Evolutionary conservation across 2,329 filamentous ascomycete species (phyloP).

Genomic region (Byssothecium circinans): DNA sequence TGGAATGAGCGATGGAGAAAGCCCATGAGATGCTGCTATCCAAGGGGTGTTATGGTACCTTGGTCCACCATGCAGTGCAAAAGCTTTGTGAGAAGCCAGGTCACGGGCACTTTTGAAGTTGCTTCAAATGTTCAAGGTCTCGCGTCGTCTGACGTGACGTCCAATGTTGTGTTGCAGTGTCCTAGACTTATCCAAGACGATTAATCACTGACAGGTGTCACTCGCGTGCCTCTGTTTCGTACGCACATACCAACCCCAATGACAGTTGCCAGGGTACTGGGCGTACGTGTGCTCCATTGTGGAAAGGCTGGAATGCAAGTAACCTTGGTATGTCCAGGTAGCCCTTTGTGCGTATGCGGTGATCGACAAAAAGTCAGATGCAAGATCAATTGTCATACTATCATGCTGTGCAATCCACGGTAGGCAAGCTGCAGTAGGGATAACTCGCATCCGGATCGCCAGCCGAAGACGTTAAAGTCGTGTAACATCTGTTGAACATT

Average conservation of each 20-base stretch:
- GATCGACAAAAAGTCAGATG: too few relatives aligned
- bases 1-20: too few relatives aligned
- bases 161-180: not conserved
- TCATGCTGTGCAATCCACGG: not conserved
- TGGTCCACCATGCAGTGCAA: not conserved
- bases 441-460: not conserved
- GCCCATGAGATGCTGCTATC: too few relatives aligned
- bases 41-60: too few relatives aligned
- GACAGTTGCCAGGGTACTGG: slow-evolving; percentile 1
- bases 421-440: not conserved
- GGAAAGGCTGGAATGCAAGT: slow-evolving; percentile 4
- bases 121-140: not conserved
- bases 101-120: not conserved
- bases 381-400: too few relatives aligned
- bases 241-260: slow-evolving; percentile 12
- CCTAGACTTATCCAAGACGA: not conserved
- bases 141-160: not conserved
- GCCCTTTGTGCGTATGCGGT: too few relatives aligned
- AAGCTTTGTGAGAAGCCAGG: not conserved
- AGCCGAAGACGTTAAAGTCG: not conserved
- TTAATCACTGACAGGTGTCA: not conserved
- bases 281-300: not conserved
- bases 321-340: too few relatives aligned
- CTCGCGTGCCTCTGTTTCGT: slow-evolving; percentile 1
- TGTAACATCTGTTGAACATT: not conserved